A percentile compares a stretch with the other conserved stretches of the same genome.
Evolutionary conservation across 176 grass and related monocot genomes (phyloP).

Genomic region (Miscanthus lutarioriparius): DNA sequence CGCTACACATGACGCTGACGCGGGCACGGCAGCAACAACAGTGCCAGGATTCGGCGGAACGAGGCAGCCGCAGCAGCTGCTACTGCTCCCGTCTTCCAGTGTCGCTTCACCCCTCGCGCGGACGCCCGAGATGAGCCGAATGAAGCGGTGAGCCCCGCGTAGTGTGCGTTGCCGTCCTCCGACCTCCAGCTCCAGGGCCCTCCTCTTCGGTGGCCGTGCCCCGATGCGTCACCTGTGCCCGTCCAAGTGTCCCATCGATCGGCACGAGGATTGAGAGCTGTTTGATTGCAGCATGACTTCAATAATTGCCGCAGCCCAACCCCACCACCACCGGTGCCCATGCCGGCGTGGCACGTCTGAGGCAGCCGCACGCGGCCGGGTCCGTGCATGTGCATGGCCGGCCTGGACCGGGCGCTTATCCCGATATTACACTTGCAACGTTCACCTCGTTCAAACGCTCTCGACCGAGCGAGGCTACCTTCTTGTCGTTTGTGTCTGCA

Average conservation of each 20-base stretch:
- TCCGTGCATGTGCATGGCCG: neutral
- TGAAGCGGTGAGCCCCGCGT: too few relatives aligned
- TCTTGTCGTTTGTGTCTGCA: too few relatives aligned
- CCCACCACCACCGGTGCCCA: neutral
- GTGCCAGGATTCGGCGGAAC: neutral
- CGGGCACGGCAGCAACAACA: conserved; percentile 5
- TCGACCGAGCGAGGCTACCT: too few relatives aligned
- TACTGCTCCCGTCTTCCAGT: neutral
- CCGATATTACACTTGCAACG: neutral
- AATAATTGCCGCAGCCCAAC: conserved; percentile 17
- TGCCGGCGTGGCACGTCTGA: too few relatives aligned
- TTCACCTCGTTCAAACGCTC: neutral
- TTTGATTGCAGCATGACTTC: conserved; percentile 10
- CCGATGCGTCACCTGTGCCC: neutral
- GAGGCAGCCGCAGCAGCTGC: neutral
- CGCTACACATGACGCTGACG: neutral
- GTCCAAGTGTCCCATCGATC: neutral
- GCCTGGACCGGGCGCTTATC: too few relatives aligned
- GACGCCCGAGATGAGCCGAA: too few relatives aligned
- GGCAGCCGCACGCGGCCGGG: neutral
- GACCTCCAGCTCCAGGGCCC: neutral
- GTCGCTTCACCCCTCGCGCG: neutral
- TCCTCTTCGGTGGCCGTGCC: neutral
- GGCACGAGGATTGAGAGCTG: conserved; percentile 7
- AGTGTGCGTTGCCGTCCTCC: neutral